Percentiles rank a stretch among this genome's conserved stretches.
phyloP scores from a whole-genome alignment of 1,284 basidiomycete species.

The Cryptococcus sp. region DNA sequence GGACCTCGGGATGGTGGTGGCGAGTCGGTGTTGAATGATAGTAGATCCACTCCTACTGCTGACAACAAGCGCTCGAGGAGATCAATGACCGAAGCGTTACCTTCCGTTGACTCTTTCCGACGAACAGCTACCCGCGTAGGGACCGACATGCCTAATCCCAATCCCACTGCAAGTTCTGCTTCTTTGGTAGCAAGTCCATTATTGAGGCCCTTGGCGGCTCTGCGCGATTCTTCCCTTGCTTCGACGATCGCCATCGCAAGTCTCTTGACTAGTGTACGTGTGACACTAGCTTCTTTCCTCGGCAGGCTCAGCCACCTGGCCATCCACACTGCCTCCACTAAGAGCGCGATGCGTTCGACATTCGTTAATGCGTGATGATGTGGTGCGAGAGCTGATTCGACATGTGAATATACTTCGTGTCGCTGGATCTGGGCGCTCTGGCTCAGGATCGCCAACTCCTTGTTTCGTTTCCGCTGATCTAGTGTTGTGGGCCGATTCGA shows the following conservation, averaged over 20 bases:
- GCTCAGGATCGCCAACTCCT: constrained; percentile 57
- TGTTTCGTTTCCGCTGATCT: constrained; percentile 51
- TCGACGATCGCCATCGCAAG: constrained; percentile 69
- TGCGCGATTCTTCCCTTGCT: constrained; percentile 28
- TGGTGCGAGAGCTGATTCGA: constrained; percentile 71
- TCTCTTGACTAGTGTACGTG: constrained; percentile 76
- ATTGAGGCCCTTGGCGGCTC: not conserved
- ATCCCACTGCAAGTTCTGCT: constrained; percentile 32
- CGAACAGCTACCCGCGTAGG: constrained; percentile 58
- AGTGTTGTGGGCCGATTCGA: constrained; percentile 51
- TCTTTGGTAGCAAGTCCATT: constrained; percentile 3
- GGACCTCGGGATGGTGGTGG: not conserved
- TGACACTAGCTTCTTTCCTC: constrained; percentile 76
- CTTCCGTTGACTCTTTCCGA: constrained; percentile 65
- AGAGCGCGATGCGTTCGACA: constrained; percentile 64
- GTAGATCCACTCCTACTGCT: constrained; percentile 70
- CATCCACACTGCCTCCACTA: constrained; percentile 66
- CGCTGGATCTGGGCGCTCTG: constrained; percentile 64
- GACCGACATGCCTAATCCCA: constrained; percentile 54
- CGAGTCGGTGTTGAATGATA: constrained; percentile 6
- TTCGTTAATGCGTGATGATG: constrained; percentile 76
- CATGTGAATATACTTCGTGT: constrained; percentile 59
- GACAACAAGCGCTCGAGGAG: constrained; percentile 69
- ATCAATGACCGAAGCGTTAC: constrained; percentile 70
- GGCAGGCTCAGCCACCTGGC: constrained; percentile 73